Base-by-base conservation (phyloP, 1,284 basidiomycete genomes). In the Microbotryum violaceum region DNA sequence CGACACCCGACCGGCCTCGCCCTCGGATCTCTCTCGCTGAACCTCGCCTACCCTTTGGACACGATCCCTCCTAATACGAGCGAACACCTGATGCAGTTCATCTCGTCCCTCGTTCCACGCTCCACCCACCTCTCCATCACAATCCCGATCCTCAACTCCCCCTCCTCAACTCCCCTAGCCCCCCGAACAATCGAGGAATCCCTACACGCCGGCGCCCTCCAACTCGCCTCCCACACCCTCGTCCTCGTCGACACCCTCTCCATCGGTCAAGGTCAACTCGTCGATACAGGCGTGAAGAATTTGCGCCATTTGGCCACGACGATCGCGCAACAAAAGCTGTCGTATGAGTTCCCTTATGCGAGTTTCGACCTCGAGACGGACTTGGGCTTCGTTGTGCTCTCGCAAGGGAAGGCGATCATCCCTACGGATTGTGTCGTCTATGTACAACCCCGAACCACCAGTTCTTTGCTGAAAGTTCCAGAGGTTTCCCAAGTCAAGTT, bases 271-370 rank as follows among this genome's bases (percentile, higher is more conserved):
- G 70, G 68, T 25, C 66, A 68, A 52, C 61, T 73, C 29, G 63
- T 68, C 48, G 69, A 71, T 47, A 57, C 55, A 85, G 87, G 88
- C 4, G 72, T 91, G 6, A 74, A 76, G 62, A 92, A 90, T 69
- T 75, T 91, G 42, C 81, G 78, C 49, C 81, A 84, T 0, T 75
- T 87, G n/a, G 85, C 89, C 63, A 81, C 85, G 54, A 80, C 83
- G 60, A 82, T 91, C 71, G 78, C 78, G 48, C 76, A 78, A 18
- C 89, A 90, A 71, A 85, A 82, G 3, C 75, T 91, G n/a, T 78
- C 83, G 14, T 92, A 91, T 73, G 75, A 80, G 37, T 92, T 91
- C 74, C 89, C 90, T 0, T 92, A 83, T 75, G 87, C 84, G 70
- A 73, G 73, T 31, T 90, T 87, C 71, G 78, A 82, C 14, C 89